Conservation (phyloP, 2,329 filamentous ascomycete genomes). For the Colletotrichum incanum region DNA sequence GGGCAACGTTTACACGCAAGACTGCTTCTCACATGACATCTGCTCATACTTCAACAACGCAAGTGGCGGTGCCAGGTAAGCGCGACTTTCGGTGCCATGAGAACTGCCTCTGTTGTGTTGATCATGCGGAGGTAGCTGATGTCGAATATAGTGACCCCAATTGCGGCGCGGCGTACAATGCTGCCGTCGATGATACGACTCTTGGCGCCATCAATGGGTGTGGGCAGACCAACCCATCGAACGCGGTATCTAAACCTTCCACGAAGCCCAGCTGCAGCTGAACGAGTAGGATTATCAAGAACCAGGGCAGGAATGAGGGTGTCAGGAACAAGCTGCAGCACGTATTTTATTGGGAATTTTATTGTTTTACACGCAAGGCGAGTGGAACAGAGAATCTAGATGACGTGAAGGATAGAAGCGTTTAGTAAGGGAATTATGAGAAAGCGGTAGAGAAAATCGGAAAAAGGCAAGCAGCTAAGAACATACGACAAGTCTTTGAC, state of each 20-base stretch:
- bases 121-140: constrained; percentile 18
- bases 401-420: background rate
- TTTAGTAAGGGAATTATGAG: too few relatives aligned
- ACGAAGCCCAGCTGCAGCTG: constrained; percentile 48
- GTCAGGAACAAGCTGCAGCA: background rate
- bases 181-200: constrained; percentile 61
- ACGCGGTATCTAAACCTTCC: constrained; percentile 48
- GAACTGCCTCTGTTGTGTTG: background rate
- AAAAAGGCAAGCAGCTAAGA: background rate
- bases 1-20: constrained; percentile 65
- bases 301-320: too few relatives aligned
- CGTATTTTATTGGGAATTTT: too few relatives aligned
- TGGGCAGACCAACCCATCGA: constrained; percentile 53
- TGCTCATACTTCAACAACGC: constrained; percentile 67
- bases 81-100: background rate
- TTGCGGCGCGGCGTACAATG: constrained; percentile 61
- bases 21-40: constrained; percentile 66
- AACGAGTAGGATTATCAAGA: background rate
- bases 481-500: background rate
- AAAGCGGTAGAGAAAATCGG: background rate
- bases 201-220: constrained; percentile 55
- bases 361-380: background rate
- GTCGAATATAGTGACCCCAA: constrained; percentile 58
- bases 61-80: constrained; percentile 61
- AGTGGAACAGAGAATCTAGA: background rate